Evolutionary conservation across 441 rosid genomes (phyloP), one percentile per base, ranked within the genome.

Genomic region (Populus tomentosa): DNA sequence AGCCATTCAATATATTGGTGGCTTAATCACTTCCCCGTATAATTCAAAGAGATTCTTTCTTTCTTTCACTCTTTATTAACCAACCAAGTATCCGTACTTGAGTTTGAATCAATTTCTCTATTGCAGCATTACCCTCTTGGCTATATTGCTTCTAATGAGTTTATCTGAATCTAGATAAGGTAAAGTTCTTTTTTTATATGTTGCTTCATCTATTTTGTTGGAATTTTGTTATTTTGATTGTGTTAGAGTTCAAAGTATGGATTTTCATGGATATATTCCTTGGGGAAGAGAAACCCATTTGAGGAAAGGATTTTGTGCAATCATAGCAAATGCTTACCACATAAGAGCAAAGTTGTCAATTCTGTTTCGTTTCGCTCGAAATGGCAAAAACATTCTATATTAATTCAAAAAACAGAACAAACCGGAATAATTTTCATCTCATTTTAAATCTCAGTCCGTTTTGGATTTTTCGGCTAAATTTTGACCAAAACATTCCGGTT

Each of bases 261-360:
- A 56, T 18, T 56, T 53, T 56, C 20, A 20, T 56, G 3, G 3
- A 20, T 7, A 56, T 56, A 20, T 16, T 56, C 23, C 62, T 56
- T 56, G 6, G 62, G 21, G 21, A 20, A 56, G 62, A 20, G 20
- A 56, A 56, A 46, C 18, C 53, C 18, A 13, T 42, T 18, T 42
- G 26, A 93, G 98, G 97, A 90, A 89, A 85, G 98, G 98, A 75
- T 95, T 95, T 81, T 91, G 97, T 74, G 95, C 95, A 32, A 83
- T 95, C 62, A 95, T 95, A 79, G 98, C 98, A 77, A 93, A 95
- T 82, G 98, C 98, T 72, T 95, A 91, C 80, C 91, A 76, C 74
- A 33, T 88, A 3, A 85, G 85, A 80, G 98, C 94, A 85, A 95
- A 90, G 98, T 26, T 26, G 28, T 26, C 28, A 26, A 26, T 26